Evolutionary conservation across 176 grass and related monocot genomes (phyloP), one percentile per base, ranked within the genome.

Genomic region (Cocos nucifera): DNA sequence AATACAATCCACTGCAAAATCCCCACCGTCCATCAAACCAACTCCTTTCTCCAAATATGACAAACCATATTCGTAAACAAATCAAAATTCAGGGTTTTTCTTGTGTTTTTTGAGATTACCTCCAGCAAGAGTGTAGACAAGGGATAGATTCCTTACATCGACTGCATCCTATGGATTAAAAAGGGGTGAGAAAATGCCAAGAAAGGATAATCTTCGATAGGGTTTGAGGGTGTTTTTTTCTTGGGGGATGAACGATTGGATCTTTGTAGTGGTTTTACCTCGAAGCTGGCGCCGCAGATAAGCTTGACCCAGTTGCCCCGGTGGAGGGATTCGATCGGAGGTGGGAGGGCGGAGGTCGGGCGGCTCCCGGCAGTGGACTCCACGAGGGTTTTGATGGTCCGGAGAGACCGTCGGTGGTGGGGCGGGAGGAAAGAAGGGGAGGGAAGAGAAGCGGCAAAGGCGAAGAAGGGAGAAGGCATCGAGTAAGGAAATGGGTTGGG

Each of bases 201-300:
- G 35, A 44, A 44, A 44, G 10, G 35, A 44, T 9, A 44, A 44
- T 44, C 8, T 35, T 12, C 6, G 2, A 9, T 44, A 44, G 8
- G 35, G 35, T 35, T 1, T 35, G 6, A 9, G 26, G 26, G 26
- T 28, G 2, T 23, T 23, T 23, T 21, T 30, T 30, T 30, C 5
- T 30, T 6, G 5, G 28, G 28, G 28, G 18, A 15, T 1, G 35
- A 62, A 10, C 32, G 23, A 26, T 22, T 4, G 19, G 19, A 20
- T 63, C 35, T 63, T 63, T 15, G 12, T 18, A 25, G 15, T 19
- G 29, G 15, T 7, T 25, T 32, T 20, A 83, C 91, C 86, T 90
- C 92, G 69, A 90, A 96, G 75, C 92, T 90, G 75, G 92, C 92
- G 75, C 92, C 83, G 65, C 92, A 96, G 72, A 90, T 96, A 73